phyloP scores from a whole-genome alignment of 73 alveolate species.

The Urostyla sp. region DNA sequence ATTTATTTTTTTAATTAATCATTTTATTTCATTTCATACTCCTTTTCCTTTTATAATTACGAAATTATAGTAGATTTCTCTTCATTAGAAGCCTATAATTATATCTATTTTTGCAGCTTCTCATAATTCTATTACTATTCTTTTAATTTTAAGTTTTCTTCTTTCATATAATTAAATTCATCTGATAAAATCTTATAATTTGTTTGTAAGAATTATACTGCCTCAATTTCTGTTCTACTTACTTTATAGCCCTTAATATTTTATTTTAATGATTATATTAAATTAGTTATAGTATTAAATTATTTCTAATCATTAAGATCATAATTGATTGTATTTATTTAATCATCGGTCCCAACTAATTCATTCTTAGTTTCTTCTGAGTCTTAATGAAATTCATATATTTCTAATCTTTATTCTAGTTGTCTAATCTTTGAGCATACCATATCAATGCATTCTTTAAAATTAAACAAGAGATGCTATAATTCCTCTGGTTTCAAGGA shows the following conservation, averaged over 20 bases:
- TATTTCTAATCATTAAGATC: constrained; percentile 2
- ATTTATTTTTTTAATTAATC: constrained; percentile 22
- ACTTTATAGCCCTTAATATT: background rate
- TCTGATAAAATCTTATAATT: constrained; percentile 7
- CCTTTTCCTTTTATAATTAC: constrained; percentile 35
- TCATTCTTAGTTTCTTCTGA: background rate
- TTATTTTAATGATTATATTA: background rate
- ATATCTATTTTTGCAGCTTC: constrained; percentile 2
- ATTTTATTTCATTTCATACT: constrained; percentile 9
- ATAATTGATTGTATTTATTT: background rate
- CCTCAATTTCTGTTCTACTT: constrained; percentile 7
- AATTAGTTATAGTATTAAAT: constrained; percentile 12
- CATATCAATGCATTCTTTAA: too few relatives aligned
- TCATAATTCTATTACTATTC: constrained; percentile 31
- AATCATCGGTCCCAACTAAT: background rate
- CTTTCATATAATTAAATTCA: background rate
- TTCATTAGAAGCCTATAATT: background rate
- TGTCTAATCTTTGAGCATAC: too few relatives aligned
- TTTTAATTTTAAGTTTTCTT: constrained; percentile 7
- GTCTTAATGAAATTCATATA: too few relatives aligned
- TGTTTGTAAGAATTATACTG: constrained; percentile 5
- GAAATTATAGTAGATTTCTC: background rate
- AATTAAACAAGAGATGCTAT: too few relatives aligned
- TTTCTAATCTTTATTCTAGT: too few relatives aligned
- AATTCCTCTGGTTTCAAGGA: too few relatives aligned